phyloP scores from a whole-genome alignment of 768 basidiomycete genomes.

The Goffeauzyma gilvescens region DNA sequence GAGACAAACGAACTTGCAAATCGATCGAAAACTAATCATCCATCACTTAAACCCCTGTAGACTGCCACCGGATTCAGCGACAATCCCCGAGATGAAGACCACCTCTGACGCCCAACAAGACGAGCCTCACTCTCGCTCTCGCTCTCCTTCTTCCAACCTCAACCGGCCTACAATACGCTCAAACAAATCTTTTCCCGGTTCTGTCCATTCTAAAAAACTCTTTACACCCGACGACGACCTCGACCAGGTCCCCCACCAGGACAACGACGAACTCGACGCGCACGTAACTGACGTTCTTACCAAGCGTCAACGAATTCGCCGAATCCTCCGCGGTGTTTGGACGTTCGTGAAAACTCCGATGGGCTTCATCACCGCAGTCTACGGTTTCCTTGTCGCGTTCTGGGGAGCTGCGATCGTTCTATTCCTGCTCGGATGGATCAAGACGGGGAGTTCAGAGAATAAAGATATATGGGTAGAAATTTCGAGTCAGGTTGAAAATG shows the following conservation, averaged over 20 bases:
- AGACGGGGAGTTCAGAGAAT: conserved; percentile 46
- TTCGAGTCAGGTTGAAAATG: conserved; percentile 56
- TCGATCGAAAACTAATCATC: background rate
- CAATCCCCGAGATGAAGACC: background rate
- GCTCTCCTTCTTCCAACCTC: no score
- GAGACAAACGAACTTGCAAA: conserved; percentile 26
- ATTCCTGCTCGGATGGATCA: conserved; percentile 47
- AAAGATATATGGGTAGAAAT: conserved; percentile 72
- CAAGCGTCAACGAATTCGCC: conserved; percentile 40
- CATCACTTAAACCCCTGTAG: background rate
- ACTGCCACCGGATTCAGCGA: background rate
- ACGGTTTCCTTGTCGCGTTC: conserved; percentile 62
- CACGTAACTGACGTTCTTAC: conserved; percentile 61
- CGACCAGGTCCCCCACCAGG: conserved; percentile 3
- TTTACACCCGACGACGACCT: no score
- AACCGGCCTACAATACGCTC: no score
- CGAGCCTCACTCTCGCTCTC: conserved; percentile 10
- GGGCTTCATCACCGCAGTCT: conserved; percentile 53
- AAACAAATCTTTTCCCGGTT: no score
- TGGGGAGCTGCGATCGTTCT: conserved; percentile 68
- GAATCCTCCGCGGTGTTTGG: conserved; percentile 51
- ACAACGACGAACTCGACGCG: conserved; percentile 41
- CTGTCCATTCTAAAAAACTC: no score
- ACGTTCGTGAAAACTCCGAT: conserved; percentile 67
- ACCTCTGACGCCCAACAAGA: conserved; percentile 2